These are phyloP conservation scores for Plasmopara halstedii DNA, from an alignment of 352 stramenopile genomes.

Conservation along the genomic window DNA sequence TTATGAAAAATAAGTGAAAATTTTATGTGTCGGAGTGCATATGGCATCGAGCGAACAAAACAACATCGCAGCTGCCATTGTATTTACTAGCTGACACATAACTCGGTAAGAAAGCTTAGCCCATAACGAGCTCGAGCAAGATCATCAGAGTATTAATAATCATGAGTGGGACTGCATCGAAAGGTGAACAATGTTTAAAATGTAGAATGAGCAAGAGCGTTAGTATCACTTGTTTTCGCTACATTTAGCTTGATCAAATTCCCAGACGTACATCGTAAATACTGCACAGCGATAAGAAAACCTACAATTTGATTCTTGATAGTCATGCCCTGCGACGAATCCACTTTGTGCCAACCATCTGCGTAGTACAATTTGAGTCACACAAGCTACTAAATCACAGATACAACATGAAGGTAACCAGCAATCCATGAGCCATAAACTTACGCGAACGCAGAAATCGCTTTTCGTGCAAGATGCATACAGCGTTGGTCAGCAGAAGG, in stretches of 20 bases:
- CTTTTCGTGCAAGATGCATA: slow-evolving; percentile 85
- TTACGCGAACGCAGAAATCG: slow-evolving; percentile 77
- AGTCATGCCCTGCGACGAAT: slow-evolving; percentile 71
- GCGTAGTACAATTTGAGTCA: not conserved
- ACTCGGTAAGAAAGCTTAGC: slow-evolving; percentile 18
- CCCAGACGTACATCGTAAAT: slow-evolving; percentile 56
- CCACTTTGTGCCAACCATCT: slow-evolving; percentile 83
- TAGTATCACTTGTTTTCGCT: too few relatives aligned
- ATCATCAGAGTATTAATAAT: slow-evolving; percentile 79
- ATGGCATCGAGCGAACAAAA: not conserved
- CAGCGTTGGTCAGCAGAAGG: slow-evolving; percentile 76
- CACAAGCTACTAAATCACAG: too few relatives aligned
- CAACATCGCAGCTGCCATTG: slow-evolving; percentile 1
- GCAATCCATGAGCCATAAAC: slow-evolving; percentile 5
- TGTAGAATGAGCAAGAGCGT: not conserved
- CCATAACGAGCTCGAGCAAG: slow-evolving; percentile 69
- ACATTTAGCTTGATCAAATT: not conserved
- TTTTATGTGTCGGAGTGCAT: too few relatives aligned
- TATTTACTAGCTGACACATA: slow-evolving; percentile 6
- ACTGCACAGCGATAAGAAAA: slow-evolving; percentile 80
- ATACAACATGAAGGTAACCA: not conserved
- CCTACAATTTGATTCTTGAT: slow-evolving; percentile 85
- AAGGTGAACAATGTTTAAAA: slow-evolving; percentile 2
- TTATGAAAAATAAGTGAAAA: too few relatives aligned
- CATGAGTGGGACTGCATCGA: slow-evolving; percentile 60